These are phyloP conservation scores for Colletotrichum godetiae DNA, from an alignment of 2,329 filamentous ascomycete genomes.

Conservation along the genomic window DNA sequence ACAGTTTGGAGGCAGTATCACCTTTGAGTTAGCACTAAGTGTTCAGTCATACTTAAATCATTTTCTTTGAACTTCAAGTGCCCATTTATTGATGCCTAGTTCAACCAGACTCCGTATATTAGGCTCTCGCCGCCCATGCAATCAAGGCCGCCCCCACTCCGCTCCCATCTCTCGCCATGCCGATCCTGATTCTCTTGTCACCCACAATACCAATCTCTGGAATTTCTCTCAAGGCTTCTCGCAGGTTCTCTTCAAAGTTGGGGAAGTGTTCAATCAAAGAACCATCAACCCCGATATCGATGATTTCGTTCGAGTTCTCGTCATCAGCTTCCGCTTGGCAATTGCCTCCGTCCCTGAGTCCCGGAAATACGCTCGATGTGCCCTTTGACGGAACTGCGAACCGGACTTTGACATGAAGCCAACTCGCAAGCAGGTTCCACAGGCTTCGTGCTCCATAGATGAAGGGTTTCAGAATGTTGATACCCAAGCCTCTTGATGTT, in stretches of 20 bases:
- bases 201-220: slow-evolving; percentile 68
- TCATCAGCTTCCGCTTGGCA: slow-evolving; percentile 26
- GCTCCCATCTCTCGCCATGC: slow-evolving; percentile 78
- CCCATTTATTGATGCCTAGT: neutral
- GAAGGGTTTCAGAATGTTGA: slow-evolving; percentile 4
- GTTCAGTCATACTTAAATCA: too few species aligned
- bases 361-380: neutral
- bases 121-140: slow-evolving; percentile 50
- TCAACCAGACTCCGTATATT: neutral
- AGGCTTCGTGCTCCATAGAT: slow-evolving; percentile 13
- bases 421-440: slow-evolving; percentile 1
- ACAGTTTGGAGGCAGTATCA: too few species aligned
- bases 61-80: neutral
- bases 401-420: neutral
- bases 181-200: slow-evolving; percentile 75
- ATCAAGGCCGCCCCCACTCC: slow-evolving; percentile 80
- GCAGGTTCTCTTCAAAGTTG: slow-evolving; percentile 73
- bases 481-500: neutral
- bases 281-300: slow-evolving; percentile 78
- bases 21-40: too few species aligned
- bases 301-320: slow-evolving; percentile 52
- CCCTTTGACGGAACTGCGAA: neutral
- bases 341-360: neutral
- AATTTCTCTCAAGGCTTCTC: slow-evolving; percentile 72
- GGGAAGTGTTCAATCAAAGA: slow-evolving; percentile 80